These are phyloP conservation scores for Quercus variabilis DNA, from an alignment of 306 rosid species.

Conservation along the genomic window DNA sequence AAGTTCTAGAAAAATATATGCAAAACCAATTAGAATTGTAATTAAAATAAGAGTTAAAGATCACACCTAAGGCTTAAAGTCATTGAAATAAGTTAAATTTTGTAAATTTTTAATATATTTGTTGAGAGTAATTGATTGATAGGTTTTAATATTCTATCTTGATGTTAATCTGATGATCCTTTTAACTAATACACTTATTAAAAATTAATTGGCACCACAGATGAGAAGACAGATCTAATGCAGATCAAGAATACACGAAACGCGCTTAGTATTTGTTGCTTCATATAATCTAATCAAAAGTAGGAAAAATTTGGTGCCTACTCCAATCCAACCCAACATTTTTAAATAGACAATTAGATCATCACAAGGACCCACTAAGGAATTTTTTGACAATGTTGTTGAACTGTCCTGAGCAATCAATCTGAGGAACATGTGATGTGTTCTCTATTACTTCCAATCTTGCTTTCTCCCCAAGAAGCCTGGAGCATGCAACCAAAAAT, in stretches of 20 bases:
- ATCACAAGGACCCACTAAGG: conserved; percentile 32
- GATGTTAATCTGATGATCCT: no score
- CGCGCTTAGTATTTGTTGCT: neutral
- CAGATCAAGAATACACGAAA: neutral
- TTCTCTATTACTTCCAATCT: conserved; percentile 65
- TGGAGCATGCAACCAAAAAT: conserved; percentile 23
- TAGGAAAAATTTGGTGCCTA: neutral
- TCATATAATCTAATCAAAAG: neutral
- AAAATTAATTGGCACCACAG: neutral
- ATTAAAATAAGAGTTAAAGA: no score
- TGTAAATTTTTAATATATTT: no score
- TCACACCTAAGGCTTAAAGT: no score
- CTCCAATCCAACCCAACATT: neutral
- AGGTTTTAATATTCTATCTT: no score
- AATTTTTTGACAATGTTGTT: conserved; percentile 56
- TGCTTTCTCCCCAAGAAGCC: conserved; percentile 60
- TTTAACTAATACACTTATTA: no score
- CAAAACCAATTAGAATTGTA: no score
- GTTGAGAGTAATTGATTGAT: no score
- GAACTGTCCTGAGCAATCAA: conserved; percentile 58
- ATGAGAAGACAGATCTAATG: neutral
- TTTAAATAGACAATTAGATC: neutral
- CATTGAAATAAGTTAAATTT: no score
- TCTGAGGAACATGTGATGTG: conserved; percentile 75
- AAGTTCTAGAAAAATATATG: no score